Evolutionary conservation across 352 stramenopile genomes (phyloP).

Genomic region (Pilasporangium apinafurcum): DNA sequence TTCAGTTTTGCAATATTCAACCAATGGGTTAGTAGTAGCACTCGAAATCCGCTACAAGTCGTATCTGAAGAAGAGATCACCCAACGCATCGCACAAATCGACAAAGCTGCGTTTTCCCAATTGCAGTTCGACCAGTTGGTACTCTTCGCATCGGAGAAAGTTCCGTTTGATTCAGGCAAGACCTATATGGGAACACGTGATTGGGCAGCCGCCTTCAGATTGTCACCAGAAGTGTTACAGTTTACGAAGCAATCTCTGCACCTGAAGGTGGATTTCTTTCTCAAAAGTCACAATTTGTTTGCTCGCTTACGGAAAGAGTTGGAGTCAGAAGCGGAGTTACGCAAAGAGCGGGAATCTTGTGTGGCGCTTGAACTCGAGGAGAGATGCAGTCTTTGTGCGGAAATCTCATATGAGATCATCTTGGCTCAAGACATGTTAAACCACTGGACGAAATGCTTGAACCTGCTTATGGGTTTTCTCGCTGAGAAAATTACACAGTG

Average conservation of each 20-base stretch:
- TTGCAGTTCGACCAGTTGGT: constrained; percentile 56
- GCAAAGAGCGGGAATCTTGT: constrained; percentile 11
- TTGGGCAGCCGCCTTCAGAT: constrained; percentile 12
- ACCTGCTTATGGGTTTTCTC: constrained; percentile 2
- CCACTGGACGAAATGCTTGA: constrained; percentile 4
- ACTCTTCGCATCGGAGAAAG: constrained; percentile 15
- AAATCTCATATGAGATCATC: constrained; percentile 5
- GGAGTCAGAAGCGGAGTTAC: constrained; percentile 14
- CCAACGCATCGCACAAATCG: constrained; percentile 12
- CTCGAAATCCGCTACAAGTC: constrained; percentile 33
- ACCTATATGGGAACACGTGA: constrained; percentile 19
- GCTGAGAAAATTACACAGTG: not conserved
- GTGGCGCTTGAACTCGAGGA: constrained; percentile 22
- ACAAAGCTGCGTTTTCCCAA: constrained; percentile 30
- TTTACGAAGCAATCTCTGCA: constrained; percentile 1
- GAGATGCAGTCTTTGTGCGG: constrained; percentile 7
- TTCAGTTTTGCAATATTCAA: constrained; percentile 49
- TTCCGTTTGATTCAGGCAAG: constrained; percentile 28
- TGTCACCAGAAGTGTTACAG: not conserved
- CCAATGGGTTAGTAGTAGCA: constrained; percentile 34
- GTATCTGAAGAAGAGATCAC: constrained; percentile 20
- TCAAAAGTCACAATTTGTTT: constrained; percentile 31
- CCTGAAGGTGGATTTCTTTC: constrained; percentile 35
- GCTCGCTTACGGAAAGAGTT: constrained; percentile 26
- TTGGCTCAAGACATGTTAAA: constrained; percentile 12